Percentiles rank a stretch among this genome's conserved stretches.
Evolutionary conservation across 306 rosid species (phyloP).

Genomic region (Medicago arabica): DNA sequence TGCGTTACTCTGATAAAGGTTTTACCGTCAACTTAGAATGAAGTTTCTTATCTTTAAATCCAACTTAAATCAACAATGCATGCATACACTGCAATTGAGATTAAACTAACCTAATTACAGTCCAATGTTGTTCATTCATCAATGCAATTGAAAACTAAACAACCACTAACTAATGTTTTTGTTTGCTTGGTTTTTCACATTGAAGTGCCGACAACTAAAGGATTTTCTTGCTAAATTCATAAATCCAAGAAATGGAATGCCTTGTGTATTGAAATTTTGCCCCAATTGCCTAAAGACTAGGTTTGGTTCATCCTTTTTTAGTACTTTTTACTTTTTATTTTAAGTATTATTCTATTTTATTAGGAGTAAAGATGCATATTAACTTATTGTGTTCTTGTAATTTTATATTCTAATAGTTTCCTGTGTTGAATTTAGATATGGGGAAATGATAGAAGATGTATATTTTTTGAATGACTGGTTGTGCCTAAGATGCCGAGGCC

Average conservation of each 20-base stretch:
- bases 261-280: conserved; percentile 59
- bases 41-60: too few relatives aligned
- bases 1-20: too few relatives aligned
- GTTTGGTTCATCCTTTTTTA: conserved; percentile 41
- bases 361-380: conserved; percentile 3
- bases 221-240: too few relatives aligned
- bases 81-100: too few relatives aligned
- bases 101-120: too few relatives aligned
- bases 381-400: neutral
- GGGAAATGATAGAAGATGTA: conserved; percentile 66
- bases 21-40: too few relatives aligned
- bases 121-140: too few relatives aligned
- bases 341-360: neutral
- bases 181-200: too few relatives aligned
- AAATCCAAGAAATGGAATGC: conserved; percentile 36
- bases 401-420: neutral
- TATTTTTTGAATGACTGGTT: conserved; percentile 54
- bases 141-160: too few relatives aligned
- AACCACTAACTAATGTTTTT: too few relatives aligned
- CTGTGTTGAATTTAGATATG: conserved; percentile 59
- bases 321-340: neutral
- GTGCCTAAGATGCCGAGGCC: conserved; percentile 78
- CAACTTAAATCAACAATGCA: too few relatives aligned
- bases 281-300: conserved; percentile 78
- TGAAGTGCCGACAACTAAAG: too few relatives aligned